Evolutionary conservation across 306 rosid species (phyloP).

Genomic region (Calophaca sinica): DNA sequence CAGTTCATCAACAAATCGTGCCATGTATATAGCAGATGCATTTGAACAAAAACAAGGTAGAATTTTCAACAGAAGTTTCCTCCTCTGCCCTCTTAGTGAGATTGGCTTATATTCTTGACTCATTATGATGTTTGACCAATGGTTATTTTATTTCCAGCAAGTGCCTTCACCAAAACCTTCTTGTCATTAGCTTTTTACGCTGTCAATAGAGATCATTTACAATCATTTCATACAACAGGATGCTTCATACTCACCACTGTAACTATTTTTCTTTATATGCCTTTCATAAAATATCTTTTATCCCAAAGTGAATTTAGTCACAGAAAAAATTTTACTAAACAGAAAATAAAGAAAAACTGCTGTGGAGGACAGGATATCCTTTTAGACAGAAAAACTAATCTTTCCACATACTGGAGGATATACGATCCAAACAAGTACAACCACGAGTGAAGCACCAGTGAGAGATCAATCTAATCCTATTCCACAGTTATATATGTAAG

Average conservation of each 20-base stretch:
- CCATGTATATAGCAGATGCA: not conserved
- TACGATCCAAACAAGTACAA: not conserved
- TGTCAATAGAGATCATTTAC: not conserved
- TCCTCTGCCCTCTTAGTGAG: not conserved
- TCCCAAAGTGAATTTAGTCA: no score
- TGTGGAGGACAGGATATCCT: no score
- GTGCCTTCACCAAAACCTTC: not conserved
- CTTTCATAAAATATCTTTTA: no score
- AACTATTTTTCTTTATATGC: no score
- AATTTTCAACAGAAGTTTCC: no score
- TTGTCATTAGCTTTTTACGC: not conserved
- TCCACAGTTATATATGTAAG: not conserved
- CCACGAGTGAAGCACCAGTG: not conserved
- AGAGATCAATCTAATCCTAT: not conserved
- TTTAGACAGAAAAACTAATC: no score
- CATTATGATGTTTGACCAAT: not conserved
- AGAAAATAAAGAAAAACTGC: no score
- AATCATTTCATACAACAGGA: not conserved
- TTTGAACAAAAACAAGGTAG: not conserved
- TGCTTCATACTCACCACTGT: not conserved
- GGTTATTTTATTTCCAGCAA: not conserved
- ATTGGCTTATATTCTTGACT: constrained; percentile 9
- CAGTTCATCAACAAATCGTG: constrained; percentile 13
- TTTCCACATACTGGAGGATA: not conserved
- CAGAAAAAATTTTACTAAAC: no score